phyloP scores from a whole-genome alignment of 1,284 basidiomycete genomes.

The Naganishia cerealis region DNA sequence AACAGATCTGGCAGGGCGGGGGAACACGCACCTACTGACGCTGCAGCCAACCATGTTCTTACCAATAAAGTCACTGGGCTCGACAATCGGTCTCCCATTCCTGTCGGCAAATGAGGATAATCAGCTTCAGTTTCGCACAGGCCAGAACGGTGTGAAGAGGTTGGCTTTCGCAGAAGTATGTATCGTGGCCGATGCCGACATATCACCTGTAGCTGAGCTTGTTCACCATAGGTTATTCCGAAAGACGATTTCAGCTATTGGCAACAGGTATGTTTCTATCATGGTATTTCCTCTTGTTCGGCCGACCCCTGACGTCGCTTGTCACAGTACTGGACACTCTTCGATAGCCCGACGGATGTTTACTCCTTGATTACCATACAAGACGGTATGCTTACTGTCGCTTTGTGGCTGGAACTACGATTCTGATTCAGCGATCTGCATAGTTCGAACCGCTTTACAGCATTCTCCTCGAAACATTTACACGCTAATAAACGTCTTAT shows the following conservation, averaged over 20 bases:
- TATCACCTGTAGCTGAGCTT: conserved; percentile 4
- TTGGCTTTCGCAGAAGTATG: conserved; percentile 69
- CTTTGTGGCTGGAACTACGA: not conserved
- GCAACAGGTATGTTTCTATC: conserved; percentile 65
- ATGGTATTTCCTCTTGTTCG: not conserved
- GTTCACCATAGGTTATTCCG: conserved; percentile 63
- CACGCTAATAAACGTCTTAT: conserved; percentile 72
- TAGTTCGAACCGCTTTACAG: conserved; percentile 76
- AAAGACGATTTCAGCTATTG: conserved; percentile 71
- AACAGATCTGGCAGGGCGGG: too few relatives aligned
- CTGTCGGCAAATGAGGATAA: conserved; percentile 68
- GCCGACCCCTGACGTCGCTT: not conserved
- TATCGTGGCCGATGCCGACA: conserved; percentile 32
- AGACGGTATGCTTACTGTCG: conserved; percentile 65
- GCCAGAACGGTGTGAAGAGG: conserved; percentile 72
- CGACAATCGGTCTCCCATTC: conserved; percentile 54
- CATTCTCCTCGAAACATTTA: conserved; percentile 79
- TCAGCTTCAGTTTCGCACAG: conserved; percentile 80
- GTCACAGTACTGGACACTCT: conserved; percentile 72
- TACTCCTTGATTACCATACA: conserved; percentile 80
- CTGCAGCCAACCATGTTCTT: conserved; percentile 18
- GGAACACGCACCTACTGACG: too few relatives aligned
- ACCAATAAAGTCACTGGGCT: conserved; percentile 49
- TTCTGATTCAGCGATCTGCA: not conserved
- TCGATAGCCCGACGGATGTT: conserved; percentile 82